Conservation (phyloP, 2,329 filamentous ascomycete genomes). For the Stagonosporopsis cucurbitacearum region DNA sequence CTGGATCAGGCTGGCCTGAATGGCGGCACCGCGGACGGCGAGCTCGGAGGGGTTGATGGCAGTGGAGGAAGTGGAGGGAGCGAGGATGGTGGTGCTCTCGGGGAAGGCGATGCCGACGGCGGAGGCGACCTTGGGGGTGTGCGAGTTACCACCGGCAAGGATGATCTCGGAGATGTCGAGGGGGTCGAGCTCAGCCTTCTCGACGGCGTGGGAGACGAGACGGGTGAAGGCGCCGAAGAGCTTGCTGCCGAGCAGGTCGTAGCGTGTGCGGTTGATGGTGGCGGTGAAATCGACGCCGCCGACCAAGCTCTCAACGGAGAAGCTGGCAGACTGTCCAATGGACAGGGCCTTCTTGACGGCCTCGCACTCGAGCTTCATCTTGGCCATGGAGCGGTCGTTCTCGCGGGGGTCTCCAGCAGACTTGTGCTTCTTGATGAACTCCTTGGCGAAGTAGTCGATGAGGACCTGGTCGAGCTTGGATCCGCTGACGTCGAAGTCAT, state of each 20-base stretch:
- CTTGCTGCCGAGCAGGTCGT: slow-evolving; percentile 86
- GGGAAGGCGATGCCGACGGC: slow-evolving; percentile 84
- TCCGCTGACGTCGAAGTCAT: slow-evolving; percentile 94
- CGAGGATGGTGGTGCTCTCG: slow-evolving; percentile 75
- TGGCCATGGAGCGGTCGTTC: slow-evolving; percentile 82
- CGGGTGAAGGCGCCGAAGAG: slow-evolving; percentile 87
- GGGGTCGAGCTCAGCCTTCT: slow-evolving; percentile 91
- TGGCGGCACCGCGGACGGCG: slow-evolving; percentile 84
- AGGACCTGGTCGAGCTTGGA: slow-evolving; percentile 86
- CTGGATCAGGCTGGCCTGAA: slow-evolving; percentile 92
- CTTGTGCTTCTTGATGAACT: slow-evolving; percentile 97
- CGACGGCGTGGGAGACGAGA: slow-evolving; percentile 81
- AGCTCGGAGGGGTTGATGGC: slow-evolving; percentile 96
- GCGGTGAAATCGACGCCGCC: slow-evolving; percentile 90
- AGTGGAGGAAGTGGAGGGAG: slow-evolving; percentile 76
- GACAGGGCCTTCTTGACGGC: slow-evolving; percentile 90
- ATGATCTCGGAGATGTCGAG: slow-evolving; percentile 96
- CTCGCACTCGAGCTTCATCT: slow-evolving; percentile 91
- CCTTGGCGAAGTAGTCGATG: slow-evolving; percentile 96
- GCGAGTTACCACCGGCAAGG: slow-evolving; percentile 86
- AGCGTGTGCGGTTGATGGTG: slow-evolving; percentile 91
- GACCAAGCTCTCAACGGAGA: slow-evolving; percentile 89
- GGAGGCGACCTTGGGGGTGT: slow-evolving; percentile 90
- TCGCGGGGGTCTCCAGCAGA: slow-evolving; percentile 74
- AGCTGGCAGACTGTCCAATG: slow-evolving; percentile 84